These are phyloP conservation scores for Lasiodiplodia sp. DNA, from an alignment of 2,329 filamentous ascomycete species.

Conservation along the genomic window DNA sequence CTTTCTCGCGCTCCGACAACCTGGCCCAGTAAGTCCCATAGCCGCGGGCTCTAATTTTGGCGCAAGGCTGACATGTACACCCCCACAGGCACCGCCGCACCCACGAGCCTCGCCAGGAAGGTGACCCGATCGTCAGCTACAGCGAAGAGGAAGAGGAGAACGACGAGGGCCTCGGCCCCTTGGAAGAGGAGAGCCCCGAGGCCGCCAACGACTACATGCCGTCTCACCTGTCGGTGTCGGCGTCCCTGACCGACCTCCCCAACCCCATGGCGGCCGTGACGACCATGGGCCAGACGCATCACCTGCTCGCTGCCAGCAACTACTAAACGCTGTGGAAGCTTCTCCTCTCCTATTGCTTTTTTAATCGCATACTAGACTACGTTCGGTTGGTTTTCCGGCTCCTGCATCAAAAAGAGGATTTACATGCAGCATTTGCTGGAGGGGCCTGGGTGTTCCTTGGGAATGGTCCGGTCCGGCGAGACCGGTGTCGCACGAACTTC, in stretches of 20 bases:
- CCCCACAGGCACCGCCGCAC: slow-evolving; percentile 70
- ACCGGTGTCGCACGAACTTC: slow-evolving; percentile 10
- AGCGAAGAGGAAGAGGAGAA: slow-evolving; percentile 89
- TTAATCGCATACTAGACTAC: slow-evolving; percentile 29
- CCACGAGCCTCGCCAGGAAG: slow-evolving; percentile 76
- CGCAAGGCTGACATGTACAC: slow-evolving; percentile 18
- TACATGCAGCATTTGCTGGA: slow-evolving; percentile 19
- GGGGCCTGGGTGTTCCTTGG: slow-evolving; percentile 21
- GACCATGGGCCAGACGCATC: slow-evolving; percentile 52
- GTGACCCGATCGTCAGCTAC: slow-evolving; percentile 68
- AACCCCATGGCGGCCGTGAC: slow-evolving; percentile 41
- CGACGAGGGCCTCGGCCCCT: slow-evolving; percentile 81
- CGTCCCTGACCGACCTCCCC: slow-evolving; percentile 46
- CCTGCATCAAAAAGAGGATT: slow-evolving; percentile 23
- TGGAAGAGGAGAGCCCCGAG: slow-evolving; percentile 80
- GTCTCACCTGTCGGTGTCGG: slow-evolving; percentile 41
- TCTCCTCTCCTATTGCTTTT: slow-evolving; percentile 22
- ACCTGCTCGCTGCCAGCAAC: slow-evolving; percentile 53
- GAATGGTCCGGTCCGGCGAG: slow-evolving; percentile 23
- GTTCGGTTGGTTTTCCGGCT: slow-evolving; percentile 23
- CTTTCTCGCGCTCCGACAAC: slow-evolving; percentile 98
- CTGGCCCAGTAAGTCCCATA: slow-evolving; percentile 81
- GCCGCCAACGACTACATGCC: slow-evolving; percentile 70
- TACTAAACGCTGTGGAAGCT: slow-evolving; percentile 42
- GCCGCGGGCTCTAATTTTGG: slow-evolving; percentile 25